Base-by-base conservation (phyloP, 148 eudicot genomes). In the Linanthus parryae region DNA sequence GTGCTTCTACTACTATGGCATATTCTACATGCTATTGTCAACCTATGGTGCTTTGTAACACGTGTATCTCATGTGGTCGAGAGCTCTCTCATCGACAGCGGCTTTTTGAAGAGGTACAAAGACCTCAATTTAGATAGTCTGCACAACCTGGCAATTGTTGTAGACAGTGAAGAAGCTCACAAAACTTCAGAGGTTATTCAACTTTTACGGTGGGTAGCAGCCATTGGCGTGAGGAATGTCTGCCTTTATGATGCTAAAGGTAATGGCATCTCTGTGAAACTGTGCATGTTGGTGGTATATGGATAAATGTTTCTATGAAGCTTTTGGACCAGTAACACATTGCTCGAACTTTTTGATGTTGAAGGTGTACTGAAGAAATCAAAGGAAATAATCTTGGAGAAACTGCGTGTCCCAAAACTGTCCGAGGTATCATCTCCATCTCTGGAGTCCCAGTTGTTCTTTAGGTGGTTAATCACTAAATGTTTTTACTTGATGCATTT, bases 171-270 rank as follows among this genome's bases (percentile, higher is more conserved):
- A 65, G 96, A 87, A 75, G 99, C 94, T 56, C 68, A 25, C 26
- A 45, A 63, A 22, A 75, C 69, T 55, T 61, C 76, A 24, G 65
- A 76, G 54, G 87, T 92, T 67, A 61, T 75, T 52, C 67, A 82
- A 63, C 75, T 92, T 64, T 55, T 92, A 58, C 68, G 67, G 24
- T 84, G 91, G 90, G 58, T 92, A 39, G 67, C 69, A 39, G 56
- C 59, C 50, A 75, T 82, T 51, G 99, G 95, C 54, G 73, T 92
- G 54, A 92, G 62, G 52, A 73, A 77, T 56, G 77, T 87, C 59
- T 84, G 90, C 71, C 73, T 92, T 5, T 88, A 82, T 65, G 99
- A 94, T 47, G 31, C 53, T 46, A 84, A 94, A 88, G 99, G 99
- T 88, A 68, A 48, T 36, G 16, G 14, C 31, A 48, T 54, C 18